phyloP scores from a whole-genome alignment of 805 yeast species.

The Myxozyma kluyveri region DNA sequence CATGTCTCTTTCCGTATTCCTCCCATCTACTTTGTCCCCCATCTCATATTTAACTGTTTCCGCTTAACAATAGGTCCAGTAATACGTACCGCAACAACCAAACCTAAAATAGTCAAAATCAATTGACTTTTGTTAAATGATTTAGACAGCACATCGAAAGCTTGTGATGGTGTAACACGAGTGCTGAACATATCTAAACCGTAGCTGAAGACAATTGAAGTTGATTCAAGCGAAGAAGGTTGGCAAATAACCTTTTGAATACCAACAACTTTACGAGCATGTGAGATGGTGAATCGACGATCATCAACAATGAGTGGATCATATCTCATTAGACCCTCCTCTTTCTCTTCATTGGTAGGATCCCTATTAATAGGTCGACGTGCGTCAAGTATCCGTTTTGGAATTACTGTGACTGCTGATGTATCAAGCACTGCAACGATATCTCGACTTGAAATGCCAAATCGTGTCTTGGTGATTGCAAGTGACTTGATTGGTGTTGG shows the following conservation, averaged over 20 bases:
- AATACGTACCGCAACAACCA: conserved; percentile 49
- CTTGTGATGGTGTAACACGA: conserved; percentile 71
- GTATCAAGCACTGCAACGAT: conserved; percentile 55
- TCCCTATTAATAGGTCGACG: conserved; percentile 61
- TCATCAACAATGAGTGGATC: conserved; percentile 57
- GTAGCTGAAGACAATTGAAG: conserved; percentile 61
- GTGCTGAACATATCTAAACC: conserved; percentile 78
- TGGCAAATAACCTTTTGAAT: conserved; percentile 34
- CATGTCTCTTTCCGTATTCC: background rate
- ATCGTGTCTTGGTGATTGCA: conserved; percentile 55
- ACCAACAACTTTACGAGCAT: conserved; percentile 45
- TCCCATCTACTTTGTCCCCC: conserved; percentile 41
- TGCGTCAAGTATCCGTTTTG: conserved; percentile 65
- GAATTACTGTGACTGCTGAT: conserved; percentile 62
- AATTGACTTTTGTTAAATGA: conserved; percentile 68
- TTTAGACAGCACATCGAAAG: conserved; percentile 70
- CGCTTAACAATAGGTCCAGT: conserved; percentile 57
- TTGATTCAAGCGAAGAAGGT: conserved; percentile 76
- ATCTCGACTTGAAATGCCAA: conserved; percentile 67
- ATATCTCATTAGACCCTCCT: conserved; percentile 64
- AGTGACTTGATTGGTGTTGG: conserved; percentile 59
- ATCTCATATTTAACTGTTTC: conserved; percentile 52
- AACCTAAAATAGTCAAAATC: conserved; percentile 53
- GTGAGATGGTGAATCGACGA: conserved; percentile 52
- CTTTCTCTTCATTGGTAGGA: conserved; percentile 51